Evolutionary conservation across 1,284 basidiomycete species (phyloP), one percentile per base, ranked within the genome.

Genomic region (Singerocomus inundabilis): DNA sequence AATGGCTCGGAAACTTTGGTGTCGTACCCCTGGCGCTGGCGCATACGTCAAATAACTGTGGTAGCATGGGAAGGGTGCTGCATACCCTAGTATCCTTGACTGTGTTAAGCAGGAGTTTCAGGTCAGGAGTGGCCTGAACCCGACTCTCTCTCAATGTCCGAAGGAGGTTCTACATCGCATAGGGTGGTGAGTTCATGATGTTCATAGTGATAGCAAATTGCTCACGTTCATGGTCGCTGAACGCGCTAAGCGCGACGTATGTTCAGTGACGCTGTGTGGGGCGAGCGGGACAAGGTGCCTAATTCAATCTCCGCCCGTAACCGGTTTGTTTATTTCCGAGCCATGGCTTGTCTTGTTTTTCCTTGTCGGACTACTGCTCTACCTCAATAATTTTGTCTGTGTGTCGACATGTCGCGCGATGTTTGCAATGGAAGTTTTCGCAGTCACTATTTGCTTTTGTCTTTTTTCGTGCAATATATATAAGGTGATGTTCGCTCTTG

Each of bases 1-100:
- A 96, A 98, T 21, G 87, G 83, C 64, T 96, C 92, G n/a, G 84
- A 77, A 12, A 86, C 79, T 67, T 89, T 92, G 44, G 75, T 70
- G 69, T 90, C 87, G 62, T 84, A 73, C 46, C 71, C 74, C 65
- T 85, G 76, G 26, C 75, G 74, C 80, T 85, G 59, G 43, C 10
- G 48, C 26, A 47, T 48, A 35, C 37, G 46, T 57, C 46, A 61
- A 57, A 52, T 37, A 46, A 52, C 46, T 37, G 46, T 8, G 13
- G 16, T 10, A 29, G 37, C 10, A 48, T 6, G 21, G 21, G 42
- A 53, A 49, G 16, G 35, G 28, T 7, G 44, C 34, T 35, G 46
- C 49, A 78, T 72, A 88, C 88, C 70, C 88, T 80, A 63, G 74
- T 79, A 59, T 88, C 85, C 76, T 84, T 88, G 61, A 91, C 85